phyloP scores from a whole-genome alignment of 768 basidiomycete species.

The Suillus paluster region DNA sequence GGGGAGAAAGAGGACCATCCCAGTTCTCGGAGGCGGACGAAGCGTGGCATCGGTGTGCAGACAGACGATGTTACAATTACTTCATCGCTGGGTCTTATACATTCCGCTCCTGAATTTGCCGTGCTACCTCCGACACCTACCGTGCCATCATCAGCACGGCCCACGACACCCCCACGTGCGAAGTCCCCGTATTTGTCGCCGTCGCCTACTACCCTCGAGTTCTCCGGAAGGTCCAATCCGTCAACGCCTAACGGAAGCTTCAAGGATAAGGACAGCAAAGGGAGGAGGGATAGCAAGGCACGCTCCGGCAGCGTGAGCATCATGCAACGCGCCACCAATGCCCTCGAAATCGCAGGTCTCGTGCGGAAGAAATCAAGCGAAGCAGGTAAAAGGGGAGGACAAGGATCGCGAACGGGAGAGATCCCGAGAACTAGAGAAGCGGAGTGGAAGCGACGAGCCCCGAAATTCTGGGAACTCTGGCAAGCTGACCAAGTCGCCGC shows the following conservation, averaged over 20 bases:
- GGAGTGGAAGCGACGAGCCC: slow-evolving; percentile 54
- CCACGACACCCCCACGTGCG: slow-evolving; percentile 54
- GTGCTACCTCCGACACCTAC: slow-evolving; percentile 83
- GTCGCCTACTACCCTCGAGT: slow-evolving; percentile 54
- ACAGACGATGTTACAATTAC: slow-evolving; percentile 42
- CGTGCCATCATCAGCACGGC: slow-evolving; percentile 39
- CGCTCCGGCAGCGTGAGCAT: slow-evolving; percentile 93
- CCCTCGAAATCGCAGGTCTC: slow-evolving; percentile 82
- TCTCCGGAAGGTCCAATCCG: slow-evolving; percentile 61
- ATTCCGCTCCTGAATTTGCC: slow-evolving; percentile 63
- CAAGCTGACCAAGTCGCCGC: slow-evolving; percentile 74
- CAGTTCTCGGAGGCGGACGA: slow-evolving; percentile 29
- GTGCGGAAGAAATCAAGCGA: slow-evolving; percentile 85
- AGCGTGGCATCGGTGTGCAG: slow-evolving; percentile 45
- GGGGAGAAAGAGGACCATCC: slow-evolving; percentile 25
- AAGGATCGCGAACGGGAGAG: slow-evolving; percentile 44
- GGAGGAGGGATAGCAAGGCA: slow-evolving; percentile 58
- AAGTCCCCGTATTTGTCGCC: slow-evolving; percentile 62
- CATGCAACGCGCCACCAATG: slow-evolving; percentile 94
- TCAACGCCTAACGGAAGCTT: slow-evolving; percentile 69
- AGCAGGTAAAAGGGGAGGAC: slow-evolving; percentile 68
- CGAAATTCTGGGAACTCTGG: slow-evolving; percentile 60
- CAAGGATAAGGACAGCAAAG: slow-evolving; percentile 57
- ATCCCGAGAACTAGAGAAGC: slow-evolving; percentile 48
- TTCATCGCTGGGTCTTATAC: slow-evolving; percentile 35